Evolutionary conservation across 371 early-diverging fungal genomes (phyloP).

Genomic region (Lichtheimia ornata): DNA sequence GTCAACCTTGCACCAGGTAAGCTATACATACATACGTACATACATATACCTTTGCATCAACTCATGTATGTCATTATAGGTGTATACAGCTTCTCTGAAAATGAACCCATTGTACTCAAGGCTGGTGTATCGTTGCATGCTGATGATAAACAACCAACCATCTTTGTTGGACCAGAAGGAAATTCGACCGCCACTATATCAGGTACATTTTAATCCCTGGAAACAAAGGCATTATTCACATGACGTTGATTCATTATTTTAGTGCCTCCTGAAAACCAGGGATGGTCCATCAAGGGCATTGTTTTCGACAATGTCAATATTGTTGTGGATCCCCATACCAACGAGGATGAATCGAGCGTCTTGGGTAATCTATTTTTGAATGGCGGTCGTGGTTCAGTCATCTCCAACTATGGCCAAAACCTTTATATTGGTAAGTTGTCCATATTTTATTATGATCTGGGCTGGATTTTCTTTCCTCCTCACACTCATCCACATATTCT

Average conservation of each 20-base stretch:
- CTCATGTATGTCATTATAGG: slow-evolving; percentile 7
- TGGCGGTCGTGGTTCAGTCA: slow-evolving; percentile 34
- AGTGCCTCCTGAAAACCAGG: slow-evolving; percentile 23
- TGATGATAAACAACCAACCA: slow-evolving; percentile 9
- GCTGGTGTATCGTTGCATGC: slow-evolving; percentile 22
- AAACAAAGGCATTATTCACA: neutral
- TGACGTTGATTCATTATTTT: neutral
- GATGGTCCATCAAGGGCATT: slow-evolving; percentile 42
- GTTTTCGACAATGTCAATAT: slow-evolving; percentile 48
- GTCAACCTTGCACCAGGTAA: slow-evolving; percentile 32
- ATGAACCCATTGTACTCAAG: slow-evolving; percentile 10
- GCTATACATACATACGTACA: neutral
- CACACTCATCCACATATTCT: neutral
- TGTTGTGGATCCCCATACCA: slow-evolving; percentile 20
- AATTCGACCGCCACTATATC: slow-evolving; percentile 14
- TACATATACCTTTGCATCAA: neutral
- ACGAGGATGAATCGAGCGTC: slow-evolving; percentile 34
- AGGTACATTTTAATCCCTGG: slow-evolving; percentile 13
- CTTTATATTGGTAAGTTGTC: slow-evolving; percentile 33
- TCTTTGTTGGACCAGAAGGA: slow-evolving; percentile 11
- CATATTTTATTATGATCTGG: neutral
- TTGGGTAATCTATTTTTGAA: slow-evolving; percentile 40
- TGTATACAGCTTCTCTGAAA: slow-evolving; percentile 19
- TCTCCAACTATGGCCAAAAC: slow-evolving; percentile 26
- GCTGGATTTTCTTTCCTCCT: neutral